phyloP scores from a whole-genome alignment of 805 yeast species.

The Tetrapisispora nanseiensis region DNA sequence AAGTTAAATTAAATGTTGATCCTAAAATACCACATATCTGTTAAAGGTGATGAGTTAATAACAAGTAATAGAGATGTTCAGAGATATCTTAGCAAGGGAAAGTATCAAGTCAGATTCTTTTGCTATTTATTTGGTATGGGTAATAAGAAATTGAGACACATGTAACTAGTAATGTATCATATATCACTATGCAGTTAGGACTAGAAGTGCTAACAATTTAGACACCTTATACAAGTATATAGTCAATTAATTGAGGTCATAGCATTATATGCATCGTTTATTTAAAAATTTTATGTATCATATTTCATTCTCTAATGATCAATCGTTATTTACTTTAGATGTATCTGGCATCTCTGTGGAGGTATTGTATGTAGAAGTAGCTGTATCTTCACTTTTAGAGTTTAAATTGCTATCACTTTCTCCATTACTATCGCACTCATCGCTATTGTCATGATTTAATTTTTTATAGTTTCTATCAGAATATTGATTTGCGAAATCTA shows the following conservation, averaged over 20 bases:
- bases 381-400: background rate
- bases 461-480: slow-evolving; percentile 27
- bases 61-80: too few relatives aligned
- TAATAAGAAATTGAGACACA: too few relatives aligned
- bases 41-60: too few relatives aligned
- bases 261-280: background rate
- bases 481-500: slow-evolving; percentile 25
- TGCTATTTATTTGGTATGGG: too few relatives aligned
- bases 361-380: background rate
- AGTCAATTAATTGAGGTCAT: background rate
- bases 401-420: background rate
- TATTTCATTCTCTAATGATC: background rate
- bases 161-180: background rate
- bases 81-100: too few relatives aligned
- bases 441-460: slow-evolving; percentile 6
- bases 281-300: background rate
- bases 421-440: background rate
- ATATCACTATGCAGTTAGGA: too few relatives aligned
- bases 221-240: too few relatives aligned
- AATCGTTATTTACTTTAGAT: background rate
- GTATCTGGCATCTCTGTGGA: background rate
- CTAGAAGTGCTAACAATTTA: too few relatives aligned
- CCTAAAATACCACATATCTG: too few relatives aligned
- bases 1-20: too few relatives aligned
- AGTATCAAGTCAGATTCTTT: too few relatives aligned